These are phyloP conservation scores for Macrocystidia cucumis DNA, from an alignment of 1,284 basidiomycete species.

Conservation along the genomic window DNA sequence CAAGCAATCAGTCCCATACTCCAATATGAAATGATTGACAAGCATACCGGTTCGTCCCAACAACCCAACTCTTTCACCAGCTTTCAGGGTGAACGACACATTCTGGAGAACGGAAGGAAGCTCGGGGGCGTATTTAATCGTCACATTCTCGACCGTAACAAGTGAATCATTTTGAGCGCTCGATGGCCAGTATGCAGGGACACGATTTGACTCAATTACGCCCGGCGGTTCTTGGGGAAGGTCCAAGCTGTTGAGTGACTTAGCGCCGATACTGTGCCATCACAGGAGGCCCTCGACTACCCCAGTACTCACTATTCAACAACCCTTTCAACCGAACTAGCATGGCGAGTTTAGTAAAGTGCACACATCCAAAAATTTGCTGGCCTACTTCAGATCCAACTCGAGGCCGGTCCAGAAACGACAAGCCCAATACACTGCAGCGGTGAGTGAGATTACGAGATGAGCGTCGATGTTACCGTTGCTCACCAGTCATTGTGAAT, in stretches of 20 bases:
- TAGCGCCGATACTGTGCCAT: no score
- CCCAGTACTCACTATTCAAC: conserved; percentile 75
- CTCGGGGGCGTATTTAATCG: conserved; percentile 79
- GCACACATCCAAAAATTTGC: conserved; percentile 4
- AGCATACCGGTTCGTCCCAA: conserved; percentile 63
- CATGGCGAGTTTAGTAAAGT: not conserved
- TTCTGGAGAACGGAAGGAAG: conserved; percentile 77
- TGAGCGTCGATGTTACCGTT: not conserved
- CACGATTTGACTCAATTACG: conserved; percentile 56
- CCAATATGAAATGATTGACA: conserved; percentile 6
- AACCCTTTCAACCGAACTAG: conserved; percentile 78
- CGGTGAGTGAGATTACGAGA: conserved; percentile 1
- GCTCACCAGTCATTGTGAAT: conserved; percentile 32
- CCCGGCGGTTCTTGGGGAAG: conserved; percentile 80
- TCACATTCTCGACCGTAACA: conserved; percentile 63
- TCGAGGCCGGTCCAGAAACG: conserved; percentile 53
- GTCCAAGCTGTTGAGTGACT: conserved; percentile 40
- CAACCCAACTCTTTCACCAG: conserved; percentile 64
- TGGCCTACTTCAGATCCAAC: conserved; percentile 55
- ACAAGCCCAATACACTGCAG: conserved; percentile 61
- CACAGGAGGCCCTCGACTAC: no score
- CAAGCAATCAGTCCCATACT: not conserved
- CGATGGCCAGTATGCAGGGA: conserved; percentile 85
- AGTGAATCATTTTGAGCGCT: conserved; percentile 46
- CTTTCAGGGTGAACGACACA: conserved; percentile 59